A percentile compares a stretch with the other conserved stretches of the same genome.
Conservation (phyloP, 2,329 filamentous ascomycete genomes). For the Boeremia exigua region DNA sequence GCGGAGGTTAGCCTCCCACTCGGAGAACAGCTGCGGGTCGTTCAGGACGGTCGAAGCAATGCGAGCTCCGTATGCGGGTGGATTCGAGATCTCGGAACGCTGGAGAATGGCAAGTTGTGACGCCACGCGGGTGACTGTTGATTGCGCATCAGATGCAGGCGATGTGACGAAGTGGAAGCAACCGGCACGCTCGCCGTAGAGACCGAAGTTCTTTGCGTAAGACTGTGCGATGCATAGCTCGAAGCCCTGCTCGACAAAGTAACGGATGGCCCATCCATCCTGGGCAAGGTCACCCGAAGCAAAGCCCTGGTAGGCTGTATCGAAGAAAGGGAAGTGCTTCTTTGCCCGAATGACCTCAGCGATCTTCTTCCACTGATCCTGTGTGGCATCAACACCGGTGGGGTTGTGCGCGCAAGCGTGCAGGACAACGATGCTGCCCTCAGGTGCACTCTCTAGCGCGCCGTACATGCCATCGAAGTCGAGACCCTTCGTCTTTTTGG, state of each 20-base stretch:
- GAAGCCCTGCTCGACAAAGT: conserved; percentile 94
- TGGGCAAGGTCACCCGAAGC: conserved; percentile 85
- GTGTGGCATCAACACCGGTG: conserved; percentile 92
- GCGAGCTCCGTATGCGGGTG: conserved; percentile 89
- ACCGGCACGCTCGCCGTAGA: conserved; percentile 95
- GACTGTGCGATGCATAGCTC: conserved; percentile 60
- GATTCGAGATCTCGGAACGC: conserved; percentile 96
- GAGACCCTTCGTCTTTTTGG: conserved; percentile 83
- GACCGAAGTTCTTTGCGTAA: conserved; percentile 69
- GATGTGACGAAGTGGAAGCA: conserved; percentile 93
- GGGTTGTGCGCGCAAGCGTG: conserved; percentile 98
- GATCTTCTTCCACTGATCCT: conserved; percentile 93
- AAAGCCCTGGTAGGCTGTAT: conserved; percentile 97
- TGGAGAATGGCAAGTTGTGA: conserved; percentile 94
- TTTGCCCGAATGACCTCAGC: conserved; percentile 76
- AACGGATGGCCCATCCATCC: conserved; percentile 90
- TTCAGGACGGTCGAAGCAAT: conserved; percentile 88
- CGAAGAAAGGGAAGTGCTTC: conserved; percentile 96
- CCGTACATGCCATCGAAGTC: conserved; percentile 89
- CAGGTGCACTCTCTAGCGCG: conserved; percentile 71
- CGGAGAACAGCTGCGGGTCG: conserved; percentile 76
- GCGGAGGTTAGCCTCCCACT: conserved; percentile 91
- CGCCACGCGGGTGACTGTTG: conserved; percentile 69
- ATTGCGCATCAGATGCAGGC: conserved; percentile 69
- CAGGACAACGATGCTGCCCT: conserved; percentile 84